Conservation (phyloP, 2,329 filamentous ascomycete species). For the Graphilbum sp. region DNA sequence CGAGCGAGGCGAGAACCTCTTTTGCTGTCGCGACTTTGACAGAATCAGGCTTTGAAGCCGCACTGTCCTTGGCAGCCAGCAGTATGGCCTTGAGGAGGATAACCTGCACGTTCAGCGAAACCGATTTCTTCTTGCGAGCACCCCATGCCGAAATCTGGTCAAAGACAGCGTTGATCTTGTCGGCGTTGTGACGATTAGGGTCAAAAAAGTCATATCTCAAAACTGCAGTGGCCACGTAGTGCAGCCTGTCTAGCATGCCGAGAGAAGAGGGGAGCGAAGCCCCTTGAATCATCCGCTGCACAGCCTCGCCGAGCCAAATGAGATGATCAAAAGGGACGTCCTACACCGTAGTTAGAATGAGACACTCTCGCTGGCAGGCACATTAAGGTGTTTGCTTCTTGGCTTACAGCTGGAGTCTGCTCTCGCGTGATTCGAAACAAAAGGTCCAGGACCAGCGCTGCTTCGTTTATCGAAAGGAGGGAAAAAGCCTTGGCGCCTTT, state of each 20-base stretch:
- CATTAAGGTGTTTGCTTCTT: too few species aligned
- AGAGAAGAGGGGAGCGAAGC: neutral
- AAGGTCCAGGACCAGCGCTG: constrained; percentile 25
- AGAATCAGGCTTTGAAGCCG: neutral
- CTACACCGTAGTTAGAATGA: constrained; percentile 3
- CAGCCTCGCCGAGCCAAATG: constrained; percentile 14
- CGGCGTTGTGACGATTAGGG: neutral
- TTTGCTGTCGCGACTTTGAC: neutral
- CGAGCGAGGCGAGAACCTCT: neutral
- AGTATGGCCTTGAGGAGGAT: constrained; percentile 1
- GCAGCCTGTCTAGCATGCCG: constrained; percentile 3
- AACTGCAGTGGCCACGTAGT: neutral
- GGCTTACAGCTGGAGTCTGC: constrained; percentile 24
- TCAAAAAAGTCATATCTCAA: neutral
- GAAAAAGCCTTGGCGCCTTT: neutral
- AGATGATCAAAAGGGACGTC: constrained; percentile 24
- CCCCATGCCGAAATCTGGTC: neutral
- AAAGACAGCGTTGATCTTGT: neutral
- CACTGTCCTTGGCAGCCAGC: neutral
- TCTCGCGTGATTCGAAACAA: constrained; percentile 31
- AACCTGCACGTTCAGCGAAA: neutral
- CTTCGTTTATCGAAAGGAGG: constrained; percentile 7
- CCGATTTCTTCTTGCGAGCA: neutral
- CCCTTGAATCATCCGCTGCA: neutral
- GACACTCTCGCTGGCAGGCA: too few species aligned